phyloP scores from a whole-genome alignment of 2,329 filamentous ascomycete species.

The Lachnellula suecica region DNA sequence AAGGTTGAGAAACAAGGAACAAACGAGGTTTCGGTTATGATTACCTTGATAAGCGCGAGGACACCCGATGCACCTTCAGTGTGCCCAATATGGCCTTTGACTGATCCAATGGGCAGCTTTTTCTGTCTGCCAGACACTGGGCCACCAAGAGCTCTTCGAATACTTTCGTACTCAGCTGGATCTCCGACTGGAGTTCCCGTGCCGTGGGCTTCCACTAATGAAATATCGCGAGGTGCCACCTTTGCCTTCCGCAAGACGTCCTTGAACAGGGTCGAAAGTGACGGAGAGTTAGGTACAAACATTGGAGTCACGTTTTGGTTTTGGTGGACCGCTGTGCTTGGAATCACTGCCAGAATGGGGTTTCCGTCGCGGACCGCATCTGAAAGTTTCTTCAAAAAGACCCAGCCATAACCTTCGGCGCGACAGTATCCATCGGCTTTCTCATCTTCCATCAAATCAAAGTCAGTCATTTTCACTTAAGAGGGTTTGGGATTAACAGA shows the following conservation, averaged over 20 bases:
- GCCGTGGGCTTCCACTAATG: slow-evolving; percentile 33
- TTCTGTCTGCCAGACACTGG: background rate
- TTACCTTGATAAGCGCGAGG: slow-evolving; percentile 43
- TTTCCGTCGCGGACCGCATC: slow-evolving; percentile 59
- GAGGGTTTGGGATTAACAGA: no score
- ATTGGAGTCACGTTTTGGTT: slow-evolving; percentile 34
- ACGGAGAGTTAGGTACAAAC: background rate
- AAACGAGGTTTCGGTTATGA: no score
- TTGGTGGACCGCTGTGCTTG: slow-evolving; percentile 53
- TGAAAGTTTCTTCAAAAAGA: slow-evolving; percentile 56
- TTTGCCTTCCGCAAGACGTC: background rate
- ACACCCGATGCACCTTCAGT: slow-evolving; percentile 44
- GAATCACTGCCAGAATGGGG: slow-evolving; percentile 53
- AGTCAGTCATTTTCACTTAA: no score
- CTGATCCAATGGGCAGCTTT: slow-evolving; percentile 7
- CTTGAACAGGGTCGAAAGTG: background rate
- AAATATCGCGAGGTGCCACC: background rate
- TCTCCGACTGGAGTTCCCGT: slow-evolving; percentile 39
- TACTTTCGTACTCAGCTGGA: slow-evolving; percentile 18
- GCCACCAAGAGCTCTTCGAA: slow-evolving; percentile 6
- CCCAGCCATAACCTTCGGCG: slow-evolving; percentile 57
- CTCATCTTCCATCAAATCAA: no score
- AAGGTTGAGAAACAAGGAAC: no score
- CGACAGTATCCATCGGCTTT: slow-evolving; percentile 61
- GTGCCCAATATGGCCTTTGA: slow-evolving; percentile 45